A percentile compares a stretch with the other conserved stretches of the same genome.
phyloP scores from a whole-genome alignment of 2,329 filamentous ascomycete genomes.

The Sporothrix schenckii region DNA sequence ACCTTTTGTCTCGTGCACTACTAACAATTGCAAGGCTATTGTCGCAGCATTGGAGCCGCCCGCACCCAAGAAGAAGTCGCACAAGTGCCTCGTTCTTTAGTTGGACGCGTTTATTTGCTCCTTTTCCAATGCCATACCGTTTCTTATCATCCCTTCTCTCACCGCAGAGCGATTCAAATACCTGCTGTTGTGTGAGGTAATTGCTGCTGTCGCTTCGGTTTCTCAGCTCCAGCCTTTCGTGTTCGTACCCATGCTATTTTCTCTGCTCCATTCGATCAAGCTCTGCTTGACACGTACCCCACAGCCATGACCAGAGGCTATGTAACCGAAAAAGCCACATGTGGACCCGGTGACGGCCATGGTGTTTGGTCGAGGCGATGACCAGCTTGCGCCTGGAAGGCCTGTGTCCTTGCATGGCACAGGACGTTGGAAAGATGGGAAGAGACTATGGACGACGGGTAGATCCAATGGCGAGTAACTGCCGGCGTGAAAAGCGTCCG shows the following conservation, averaged over 20 bases:
- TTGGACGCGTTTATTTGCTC: conserved; percentile 13
- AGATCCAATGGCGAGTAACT: too few relatives aligned
- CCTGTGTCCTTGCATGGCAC: too few relatives aligned
- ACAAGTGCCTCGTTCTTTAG: conserved; percentile 71
- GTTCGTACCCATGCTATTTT: background rate
- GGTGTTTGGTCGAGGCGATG: too few relatives aligned
- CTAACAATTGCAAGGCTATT: conserved; percentile 68
- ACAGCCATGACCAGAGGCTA: too few relatives aligned
- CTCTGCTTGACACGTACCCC: too few relatives aligned
- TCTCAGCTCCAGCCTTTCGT: background rate
- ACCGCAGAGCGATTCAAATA: background rate
- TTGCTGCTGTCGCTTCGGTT: background rate
- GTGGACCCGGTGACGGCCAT: too few relatives aligned
- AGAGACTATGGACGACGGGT: too few relatives aligned
- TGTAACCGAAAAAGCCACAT: too few relatives aligned
- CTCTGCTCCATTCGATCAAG: conserved; percentile 28
- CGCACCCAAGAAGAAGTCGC: conserved; percentile 73
- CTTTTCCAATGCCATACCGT: conserved; percentile 6
- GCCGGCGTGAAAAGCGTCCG: background rate
- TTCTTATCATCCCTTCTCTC: background rate
- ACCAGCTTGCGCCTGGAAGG: too few relatives aligned
- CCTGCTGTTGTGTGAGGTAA: background rate
- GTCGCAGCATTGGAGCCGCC: conserved; percentile 92
- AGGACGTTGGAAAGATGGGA: too few relatives aligned
- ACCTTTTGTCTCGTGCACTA: background rate